Evolutionary conservation across 2,329 filamentous ascomycete genomes (phyloP), one percentile per base, ranked within the genome.

Genomic region (Clarireedia paspali): DNA sequence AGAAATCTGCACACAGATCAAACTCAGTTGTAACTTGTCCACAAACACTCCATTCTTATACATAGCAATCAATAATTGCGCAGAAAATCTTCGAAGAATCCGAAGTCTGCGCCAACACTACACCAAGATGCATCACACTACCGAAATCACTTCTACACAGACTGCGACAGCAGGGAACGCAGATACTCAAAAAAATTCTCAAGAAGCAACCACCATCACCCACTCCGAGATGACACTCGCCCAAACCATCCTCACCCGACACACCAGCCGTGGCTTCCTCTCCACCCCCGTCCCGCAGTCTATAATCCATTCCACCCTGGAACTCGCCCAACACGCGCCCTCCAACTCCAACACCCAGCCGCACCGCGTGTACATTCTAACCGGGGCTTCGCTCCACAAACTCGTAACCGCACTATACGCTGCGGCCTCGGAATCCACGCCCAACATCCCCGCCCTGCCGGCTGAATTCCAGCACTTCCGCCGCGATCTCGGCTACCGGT

Each of bases 321-420:
- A 55, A 5, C 52, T 55, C 7, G 52, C 52, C 30, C 46, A 39
- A 27, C 27, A 50, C 26, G 52, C 46, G 26, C 52, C 52, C 26
- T 55, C 53, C 30, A 55, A 55, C n/a, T 50, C 53, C 30, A 55
- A 55, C n/a, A 50, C 50, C 26, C 53, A 55, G 17, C 46, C 46
- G 1, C 46, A 55, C 30, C 46, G 47, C 20, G 7, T 45, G 12
- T 44, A 34, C 15, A 20, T 50, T 12, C 38, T 50, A 15, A 50
- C 53, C 7, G 38, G 47, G 17, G 17, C 23, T 20, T 20, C 53
- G 5, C 38, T 45, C 10, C 23, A 27, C 17, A 55, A 55, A 6
- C 46, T 55, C 17, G 50, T 12, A 26, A 4, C 14, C 5, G 34
- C 49, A 1, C 26, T 55, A n/a, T 39, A 15, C 9, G 14, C 24